A percentile compares a stretch with the other conserved stretches of the same genome.
Conservation (phyloP, 2,329 filamentous ascomycete species). For the Fusarium sp. region DNA sequence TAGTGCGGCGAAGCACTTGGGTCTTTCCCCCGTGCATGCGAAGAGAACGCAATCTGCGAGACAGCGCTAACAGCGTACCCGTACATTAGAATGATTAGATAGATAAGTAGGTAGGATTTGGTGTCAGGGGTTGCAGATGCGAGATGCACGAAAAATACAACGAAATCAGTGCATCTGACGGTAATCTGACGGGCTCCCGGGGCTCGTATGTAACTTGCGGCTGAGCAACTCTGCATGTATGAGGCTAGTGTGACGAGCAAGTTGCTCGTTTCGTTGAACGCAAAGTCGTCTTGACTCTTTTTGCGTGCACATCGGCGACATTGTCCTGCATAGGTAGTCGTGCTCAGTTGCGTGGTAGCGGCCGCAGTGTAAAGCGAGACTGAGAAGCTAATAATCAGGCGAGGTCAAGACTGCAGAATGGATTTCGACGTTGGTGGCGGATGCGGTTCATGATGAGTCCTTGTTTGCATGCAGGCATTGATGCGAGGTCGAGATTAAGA, state of each 20-base stretch:
- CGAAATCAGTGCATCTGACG: conserved; percentile 33
- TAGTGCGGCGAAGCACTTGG: neutral
- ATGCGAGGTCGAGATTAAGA: conserved; percentile 4
- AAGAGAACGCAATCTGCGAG: neutral
- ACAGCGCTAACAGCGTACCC: neutral
- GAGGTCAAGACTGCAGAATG: conserved; percentile 2
- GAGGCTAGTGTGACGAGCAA: conserved; percentile 39
- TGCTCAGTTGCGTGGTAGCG: conserved; percentile 19
- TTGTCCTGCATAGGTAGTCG: conserved; percentile 27
- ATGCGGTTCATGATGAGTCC: conserved; percentile 16
- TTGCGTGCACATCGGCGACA: conserved; percentile 12
- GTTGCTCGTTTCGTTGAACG: conserved; percentile 29
- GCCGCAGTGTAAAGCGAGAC: conserved; percentile 9
- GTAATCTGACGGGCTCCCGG: conserved; percentile 24
- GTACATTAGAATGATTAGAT: too few relatives aligned
- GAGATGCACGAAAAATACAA: conserved; percentile 22
- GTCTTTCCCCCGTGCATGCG: neutral
- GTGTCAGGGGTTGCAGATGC: conserved; percentile 23
- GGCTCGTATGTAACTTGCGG: conserved; percentile 19
- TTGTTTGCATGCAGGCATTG: conserved; percentile 1
- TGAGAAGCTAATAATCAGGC: conserved; percentile 14
- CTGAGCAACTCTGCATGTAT: conserved; percentile 29
- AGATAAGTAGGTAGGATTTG: neutral
- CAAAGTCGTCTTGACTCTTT: conserved; percentile 7
- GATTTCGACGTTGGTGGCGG: conserved; percentile 19